A percentile compares a stretch with the other conserved stretches of the same genome.
phyloP scores from a whole-genome alignment of 2,329 filamentous ascomycete genomes.

The Fusarium sarcochroum region DNA sequence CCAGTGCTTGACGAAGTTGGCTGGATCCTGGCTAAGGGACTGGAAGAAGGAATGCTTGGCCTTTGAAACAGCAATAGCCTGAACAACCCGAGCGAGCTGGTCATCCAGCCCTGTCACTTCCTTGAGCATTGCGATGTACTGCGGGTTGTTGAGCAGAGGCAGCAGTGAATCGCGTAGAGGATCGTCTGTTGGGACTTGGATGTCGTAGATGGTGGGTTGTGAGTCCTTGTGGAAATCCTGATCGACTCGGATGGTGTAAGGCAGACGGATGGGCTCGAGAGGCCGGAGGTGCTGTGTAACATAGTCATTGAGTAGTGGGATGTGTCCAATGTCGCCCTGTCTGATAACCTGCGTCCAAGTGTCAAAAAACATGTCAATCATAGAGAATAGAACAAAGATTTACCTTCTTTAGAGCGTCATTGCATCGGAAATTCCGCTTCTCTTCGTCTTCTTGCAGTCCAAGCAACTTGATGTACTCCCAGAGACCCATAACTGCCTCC shows the following conservation, averaged over 20 bases:
- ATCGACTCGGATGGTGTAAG: constrained; percentile 95
- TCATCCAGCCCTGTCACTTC: constrained; percentile 86
- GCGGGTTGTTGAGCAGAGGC: constrained; percentile 76
- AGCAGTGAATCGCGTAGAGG: constrained; percentile 78
- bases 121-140: constrained; percentile 79
- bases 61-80: constrained; percentile 86
- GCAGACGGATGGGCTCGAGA: constrained; percentile 84
- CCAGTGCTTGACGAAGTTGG: constrained; percentile 88
- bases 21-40: constrained; percentile 83
- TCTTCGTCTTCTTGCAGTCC: constrained; percentile 95
- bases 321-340: constrained; percentile 82
- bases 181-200: constrained; percentile 87
- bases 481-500: constrained; percentile 90
- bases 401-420: constrained; percentile 84
- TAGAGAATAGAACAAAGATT: constrained; percentile 45
- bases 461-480: constrained; percentile 93
- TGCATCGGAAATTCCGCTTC: constrained; percentile 91
- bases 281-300: constrained; percentile 83
- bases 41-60: constrained; percentile 92
- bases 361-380: constrained; percentile 43
- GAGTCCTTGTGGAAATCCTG: constrained; percentile 82
- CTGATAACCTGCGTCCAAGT: constrained; percentile 72
- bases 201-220: constrained; percentile 88
- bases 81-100: constrained; percentile 84
- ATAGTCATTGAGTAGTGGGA: constrained; percentile 87